Conservation (phyloP, 2,329 filamentous ascomycete genomes). For the Trichoderma sp. region DNA sequence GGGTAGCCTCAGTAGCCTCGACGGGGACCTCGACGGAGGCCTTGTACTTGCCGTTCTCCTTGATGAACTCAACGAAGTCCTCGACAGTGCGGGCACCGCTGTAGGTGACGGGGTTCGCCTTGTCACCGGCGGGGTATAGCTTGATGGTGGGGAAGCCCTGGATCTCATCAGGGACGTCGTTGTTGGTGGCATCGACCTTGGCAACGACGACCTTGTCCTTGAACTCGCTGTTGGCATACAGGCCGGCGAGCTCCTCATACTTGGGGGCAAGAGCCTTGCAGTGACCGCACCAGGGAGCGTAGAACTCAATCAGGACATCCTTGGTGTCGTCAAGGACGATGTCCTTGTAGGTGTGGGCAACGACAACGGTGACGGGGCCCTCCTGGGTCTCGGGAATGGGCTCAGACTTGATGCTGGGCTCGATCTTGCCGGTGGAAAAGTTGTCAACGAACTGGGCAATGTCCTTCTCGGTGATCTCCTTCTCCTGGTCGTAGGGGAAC, state of each 20-base stretch:
- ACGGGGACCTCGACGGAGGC: conserved; percentile 61
- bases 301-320: conserved; percentile 97
- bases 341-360: conserved; percentile 90
- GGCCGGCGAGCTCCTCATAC: conserved; percentile 84
- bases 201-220: conserved; percentile 85
- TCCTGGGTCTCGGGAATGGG: conserved; percentile 92
- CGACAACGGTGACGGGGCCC: conserved; percentile 79
- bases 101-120: conserved; percentile 83
- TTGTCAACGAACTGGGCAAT: conserved; percentile 83
- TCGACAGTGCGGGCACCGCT: conserved; percentile 82
- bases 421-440: conserved; percentile 80
- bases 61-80: conserved; percentile 87
- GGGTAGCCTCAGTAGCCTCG: conserved; percentile 51
- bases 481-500: conserved; percentile 86
- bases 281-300: conserved; percentile 98
- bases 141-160: conserved; percentile 99
- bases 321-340: conserved; percentile 90
- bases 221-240: conserved; percentile 74
- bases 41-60: conserved; percentile 91
- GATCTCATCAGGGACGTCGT: conserved; percentile 96
- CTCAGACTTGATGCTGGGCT: conserved; percentile 98
- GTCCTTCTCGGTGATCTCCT: conserved; percentile 67
- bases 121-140: conserved; percentile 87
- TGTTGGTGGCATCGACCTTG: conserved; percentile 94
- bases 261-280: conserved; percentile 97